Base-by-base conservation (phyloP, 768 basidiomycete genomes). In the Russula virescens region DNA sequence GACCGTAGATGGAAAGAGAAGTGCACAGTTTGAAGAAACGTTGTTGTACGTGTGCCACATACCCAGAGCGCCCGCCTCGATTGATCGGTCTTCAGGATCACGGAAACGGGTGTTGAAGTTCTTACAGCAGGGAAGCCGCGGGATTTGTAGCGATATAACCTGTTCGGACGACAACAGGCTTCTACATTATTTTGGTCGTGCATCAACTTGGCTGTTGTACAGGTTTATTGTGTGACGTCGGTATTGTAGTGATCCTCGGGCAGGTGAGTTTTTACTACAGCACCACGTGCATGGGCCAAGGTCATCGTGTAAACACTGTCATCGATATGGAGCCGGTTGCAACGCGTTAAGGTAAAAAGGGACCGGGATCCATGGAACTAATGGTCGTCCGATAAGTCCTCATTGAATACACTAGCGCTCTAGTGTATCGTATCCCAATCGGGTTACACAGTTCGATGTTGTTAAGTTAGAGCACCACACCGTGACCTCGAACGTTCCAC, bases 11-110 rank as follows among this genome's bases (percentile, higher is more conserved):
- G 96, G 94, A 25, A 89, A 89, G 73, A 79, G 82, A 60, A 94
- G 91, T 63, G 97, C 97, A 1, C 97, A 99, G 71, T 99, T 98
- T 71, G 97, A 99, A 73, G 97, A 99, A 70, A 98, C 96, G 1
- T 77, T 99, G 40, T 74, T 99, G 94, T 95, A 70, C 69, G 93
- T 82, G 43, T 54, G 23, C 19, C 50, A 8, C 52, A 43, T 31
- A 25, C 19, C 47, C 67, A 47, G 42, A 40, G 49, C 51, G 26
- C 42, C 48, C 55, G 28, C 52, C 47, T 51, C 64, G 55, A 63
- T 60, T 77, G 53, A 61, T 38, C 45, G 35, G 19, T 26, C 21
- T 55, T 53, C 70, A 97, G 94, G 57, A 87, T 98, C 69, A 97
- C 94, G 31, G 94, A 94, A 69, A 88, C 84, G 23, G 94, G 94